Evolutionary conservation across 2,329 filamentous ascomycete species (phyloP), one percentile per base, ranked within the genome.

Genomic region (Beauveria rudraprayagi): DNA sequence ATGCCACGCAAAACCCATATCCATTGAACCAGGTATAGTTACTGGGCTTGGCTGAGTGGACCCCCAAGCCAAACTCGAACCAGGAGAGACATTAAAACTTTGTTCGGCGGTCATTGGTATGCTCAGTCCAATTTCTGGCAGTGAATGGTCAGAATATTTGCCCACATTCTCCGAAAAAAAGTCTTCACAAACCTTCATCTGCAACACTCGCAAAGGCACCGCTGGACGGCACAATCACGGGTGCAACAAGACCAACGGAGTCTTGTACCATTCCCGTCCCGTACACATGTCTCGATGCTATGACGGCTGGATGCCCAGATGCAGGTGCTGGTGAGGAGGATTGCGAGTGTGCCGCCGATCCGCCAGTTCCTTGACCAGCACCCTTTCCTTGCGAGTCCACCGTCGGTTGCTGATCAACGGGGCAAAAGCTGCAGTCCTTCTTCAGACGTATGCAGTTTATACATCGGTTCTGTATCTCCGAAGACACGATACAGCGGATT

Each of bases 371-470:
- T 52, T 73, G 71, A 30, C 71, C 70, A 3, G 67, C 67, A 61
- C 71, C 71, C 63, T 77, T 78, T 54, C 76, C 76, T 54, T 74
- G 73, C n/a, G 72, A 67, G 34, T 78, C 72, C 46, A 73, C 69
- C 9, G 79, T 79, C 44, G 82, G 83, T 66, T 83, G 81, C 71
- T 90, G 88, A 66, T 94, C 90, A 22, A 96, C 91, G 1, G 91
- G 89, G 68, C 85, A 89, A 75, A 94, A 96, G 70, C 88, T 89
- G 75, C 92, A 96, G 66, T 94, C 90, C 70, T 93, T 96, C 73
- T 92, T 92, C 69, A 96, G 78, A 57, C 90, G 85, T 68, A 94
- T 94, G 76, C 92, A 96, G 76, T 93, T 94, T 66, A 88, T 84
- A 75, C 92, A 96, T 66, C 90, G 85, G 43, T 85, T 85, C 68